phyloP scores from a whole-genome alignment of 106 monocot genomes.

The Acorus gramineus region DNA sequence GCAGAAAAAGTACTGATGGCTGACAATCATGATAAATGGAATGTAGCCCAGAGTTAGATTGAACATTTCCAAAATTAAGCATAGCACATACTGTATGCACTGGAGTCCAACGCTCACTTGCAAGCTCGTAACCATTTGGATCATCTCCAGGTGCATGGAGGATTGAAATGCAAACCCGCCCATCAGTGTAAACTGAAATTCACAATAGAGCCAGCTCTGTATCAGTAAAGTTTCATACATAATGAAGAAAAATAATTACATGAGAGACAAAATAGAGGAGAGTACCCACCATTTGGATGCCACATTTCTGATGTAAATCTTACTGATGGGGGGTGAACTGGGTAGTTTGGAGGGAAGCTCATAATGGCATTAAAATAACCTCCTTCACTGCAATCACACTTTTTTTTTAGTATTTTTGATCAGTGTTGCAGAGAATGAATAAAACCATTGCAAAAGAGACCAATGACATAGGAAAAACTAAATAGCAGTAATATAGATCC shows the following conservation, averaged over 20 bases:
- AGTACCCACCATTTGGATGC: slow-evolving; percentile 25
- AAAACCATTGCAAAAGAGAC: too few relatives aligned
- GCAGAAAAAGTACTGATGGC: too few relatives aligned
- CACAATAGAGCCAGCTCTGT: background rate
- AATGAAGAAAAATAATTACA: background rate
- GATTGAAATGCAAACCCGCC: slow-evolving; percentile 90
- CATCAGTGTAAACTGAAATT: slow-evolving; percentile 41
- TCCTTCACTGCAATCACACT: slow-evolving; percentile 14
- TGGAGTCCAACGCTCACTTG: slow-evolving; percentile 92
- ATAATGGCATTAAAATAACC: slow-evolving; percentile 29
- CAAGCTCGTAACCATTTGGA: slow-evolving; percentile 93
- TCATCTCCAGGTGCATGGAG: slow-evolving; percentile 93
- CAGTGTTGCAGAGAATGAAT: too few relatives aligned
- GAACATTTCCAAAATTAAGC: too few relatives aligned
- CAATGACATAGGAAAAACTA: too few relatives aligned
- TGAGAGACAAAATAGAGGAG: slow-evolving; percentile 6
- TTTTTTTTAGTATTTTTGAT: too few relatives aligned
- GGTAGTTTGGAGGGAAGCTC: slow-evolving; percentile 23
- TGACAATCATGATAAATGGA: too few relatives aligned
- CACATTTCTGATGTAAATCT: slow-evolving; percentile 31
- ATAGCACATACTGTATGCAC: slow-evolving; percentile 63
- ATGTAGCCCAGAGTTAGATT: too few relatives aligned
- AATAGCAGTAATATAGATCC: background rate
- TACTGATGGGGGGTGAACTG: slow-evolving; percentile 19
- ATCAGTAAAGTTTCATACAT: too few relatives aligned